These are phyloP conservation scores for Aspergillus sclerotialis DNA, from an alignment of 2,329 filamentous ascomycete species.

Conservation along the genomic window DNA sequence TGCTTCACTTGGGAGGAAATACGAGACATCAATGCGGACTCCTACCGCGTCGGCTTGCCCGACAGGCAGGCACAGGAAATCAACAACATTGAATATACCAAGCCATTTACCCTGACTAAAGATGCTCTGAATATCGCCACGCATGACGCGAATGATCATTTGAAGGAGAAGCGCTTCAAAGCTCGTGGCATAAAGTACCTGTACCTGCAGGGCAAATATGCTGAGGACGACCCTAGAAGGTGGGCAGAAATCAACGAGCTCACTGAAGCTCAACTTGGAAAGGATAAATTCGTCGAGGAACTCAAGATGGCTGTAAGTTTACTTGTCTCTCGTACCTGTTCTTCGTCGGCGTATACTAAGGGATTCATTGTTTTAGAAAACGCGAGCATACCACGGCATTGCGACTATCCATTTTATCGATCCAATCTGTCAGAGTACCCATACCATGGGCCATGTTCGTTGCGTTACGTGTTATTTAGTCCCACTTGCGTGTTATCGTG, in stretches of 20 bases:
- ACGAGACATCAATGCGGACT: slow-evolving; percentile 47
- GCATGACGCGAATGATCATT: slow-evolving; percentile 3
- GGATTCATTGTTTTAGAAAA: slow-evolving; percentile 24
- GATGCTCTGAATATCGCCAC: slow-evolving; percentile 15
- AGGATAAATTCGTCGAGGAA: slow-evolving; percentile 30
- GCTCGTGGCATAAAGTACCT: slow-evolving; percentile 12
- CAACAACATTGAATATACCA: slow-evolving; percentile 48
- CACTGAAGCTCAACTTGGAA: slow-evolving; percentile 18
- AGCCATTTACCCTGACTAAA: slow-evolving; percentile 49
- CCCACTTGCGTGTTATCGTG: no score
- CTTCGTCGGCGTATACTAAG: no score
- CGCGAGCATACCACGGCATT: slow-evolving; percentile 33
- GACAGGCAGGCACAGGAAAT: slow-evolving; percentile 47
- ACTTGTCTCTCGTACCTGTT: no score
- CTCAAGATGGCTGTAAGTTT: slow-evolving; percentile 34
- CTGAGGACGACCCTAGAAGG: slow-evolving; percentile 13
- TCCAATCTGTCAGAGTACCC: slow-evolving; percentile 29
- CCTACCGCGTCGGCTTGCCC: slow-evolving; percentile 53
- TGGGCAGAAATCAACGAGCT: slow-evolving; percentile 18
- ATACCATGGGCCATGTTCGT: no score
- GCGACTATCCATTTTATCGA: slow-evolving; percentile 34
- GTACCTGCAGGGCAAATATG: slow-evolving; percentile 6
- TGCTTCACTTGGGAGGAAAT: slow-evolving; percentile 39
- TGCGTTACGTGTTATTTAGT: no score
- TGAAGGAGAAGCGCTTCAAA: slow-evolving; percentile 13